Evolutionary conservation across 352 stramenopile species (phyloP).

Genomic region (Globisporangium cylindrosporum): DNA sequence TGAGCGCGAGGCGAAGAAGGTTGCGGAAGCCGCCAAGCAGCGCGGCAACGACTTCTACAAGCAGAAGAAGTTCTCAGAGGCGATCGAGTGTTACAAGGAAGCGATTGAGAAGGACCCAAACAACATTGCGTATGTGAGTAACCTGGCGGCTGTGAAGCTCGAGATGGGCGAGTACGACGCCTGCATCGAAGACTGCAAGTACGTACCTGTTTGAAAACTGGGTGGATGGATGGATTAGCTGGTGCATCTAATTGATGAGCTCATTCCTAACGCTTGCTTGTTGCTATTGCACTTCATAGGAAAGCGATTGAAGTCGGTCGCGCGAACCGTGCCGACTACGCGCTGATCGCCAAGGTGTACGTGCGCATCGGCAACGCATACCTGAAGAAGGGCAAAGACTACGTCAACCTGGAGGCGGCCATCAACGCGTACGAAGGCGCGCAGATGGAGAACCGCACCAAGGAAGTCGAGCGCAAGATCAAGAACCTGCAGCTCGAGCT

Average conservation of each 20-base stretch:
- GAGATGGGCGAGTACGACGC: conserved; percentile 95
- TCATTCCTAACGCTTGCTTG: conserved; percentile 2
- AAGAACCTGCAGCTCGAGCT: conserved; percentile 94
- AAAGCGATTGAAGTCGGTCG: conserved; percentile 97
- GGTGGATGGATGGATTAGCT: background rate
- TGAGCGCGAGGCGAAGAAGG: conserved; percentile 53
- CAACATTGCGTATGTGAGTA: conserved; percentile 97
- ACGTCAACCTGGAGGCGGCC: conserved; percentile 82
- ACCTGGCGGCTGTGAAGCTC: conserved; percentile 97
- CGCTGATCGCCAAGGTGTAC: conserved; percentile 95
- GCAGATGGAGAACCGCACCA: conserved; percentile 87
- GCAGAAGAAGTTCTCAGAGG: conserved; percentile 94
- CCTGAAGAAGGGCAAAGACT: conserved; percentile 91
- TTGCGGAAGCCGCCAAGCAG: conserved; percentile 91
- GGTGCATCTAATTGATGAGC: background rate
- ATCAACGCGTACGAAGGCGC: conserved; percentile 87
- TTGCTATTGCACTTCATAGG: conserved; percentile 24
- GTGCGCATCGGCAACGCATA: conserved; percentile 96
- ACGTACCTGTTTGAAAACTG: conserved; percentile 24
- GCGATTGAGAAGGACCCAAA: conserved; percentile 93
- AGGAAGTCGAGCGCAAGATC: conserved; percentile 94
- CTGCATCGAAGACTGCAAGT: conserved; percentile 93
- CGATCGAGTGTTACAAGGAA: conserved; percentile 94
- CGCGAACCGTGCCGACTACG: conserved; percentile 93
- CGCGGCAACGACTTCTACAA: conserved; percentile 98